Base-by-base conservation (phyloP, 257 asterid genomes). In the Eucommia ulmoides region DNA sequence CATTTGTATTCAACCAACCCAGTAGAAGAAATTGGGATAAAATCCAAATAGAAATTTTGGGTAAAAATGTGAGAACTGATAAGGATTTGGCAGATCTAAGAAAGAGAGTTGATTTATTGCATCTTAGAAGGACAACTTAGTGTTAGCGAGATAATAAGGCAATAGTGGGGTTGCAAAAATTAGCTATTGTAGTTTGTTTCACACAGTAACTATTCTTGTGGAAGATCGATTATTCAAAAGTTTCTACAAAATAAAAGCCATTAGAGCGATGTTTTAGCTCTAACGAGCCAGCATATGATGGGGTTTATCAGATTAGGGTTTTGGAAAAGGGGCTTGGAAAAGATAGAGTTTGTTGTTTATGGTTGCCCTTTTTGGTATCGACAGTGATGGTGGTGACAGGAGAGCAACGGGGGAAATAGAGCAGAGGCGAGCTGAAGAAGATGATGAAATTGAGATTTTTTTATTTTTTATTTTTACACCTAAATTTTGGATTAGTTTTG, bases 31-130 rank as follows among this genome's bases (percentile, higher is more conserved):
- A 33, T 21, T 9, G 65, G 59, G 33, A 41, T 52, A 46, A 61
- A 45, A 35, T 45, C 45, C 55, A 24, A 53, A 15, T 33, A 55
- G 20, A 38, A 53, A 61, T 49, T 51, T 53, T 41, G 61, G 66
- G 50, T 45, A 53, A 49, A 35, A 51, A 23, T 20, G 60, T 8
- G 15, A 9, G 17, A 19, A 8, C 10, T 3, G 45, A 38, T 5
- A 8, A 16, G 8, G 17, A 3, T 0, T 15, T 15, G 45, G 45
- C 12, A 29, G 38, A 29, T 14, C 38, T 14, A 29, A 29, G 7
- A 29, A 29, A 14, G 38, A 14, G 1, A 29, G 3, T 3, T 3
- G 1, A 38, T 38, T 38, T 3, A 14, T 8, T 5, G 45, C 6
- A 8, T 19, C 38, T 29, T 7, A 12, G n/a, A 14, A 3, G 14